Evolutionary conservation across 371 early-diverging fungal genomes (phyloP), one percentile per base, ranked within the genome.

Genomic region (Mucor velutinosus): DNA sequence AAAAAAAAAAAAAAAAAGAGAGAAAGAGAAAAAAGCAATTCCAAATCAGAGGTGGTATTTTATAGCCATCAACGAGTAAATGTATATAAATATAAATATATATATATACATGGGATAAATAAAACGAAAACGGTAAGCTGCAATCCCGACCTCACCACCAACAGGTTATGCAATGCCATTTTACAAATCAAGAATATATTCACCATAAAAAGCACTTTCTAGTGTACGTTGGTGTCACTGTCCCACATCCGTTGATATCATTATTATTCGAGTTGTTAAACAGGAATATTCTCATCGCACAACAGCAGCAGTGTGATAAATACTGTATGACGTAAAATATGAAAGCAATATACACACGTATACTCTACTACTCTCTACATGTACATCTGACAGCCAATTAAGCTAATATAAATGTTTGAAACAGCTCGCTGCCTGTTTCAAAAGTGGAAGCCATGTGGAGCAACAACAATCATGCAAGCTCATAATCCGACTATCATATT

Each of bases 111-210:
- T 35, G 5, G n/a, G 15, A 19, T 49, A 49, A 49, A 49, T 25
- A 25, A 21, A 45, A 45, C 45, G 45, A 45, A 45, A 45, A n/a
- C 45, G n/a, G n/a, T n/a, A n/a, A 17, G 7, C 45, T 17, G 19
- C n/a, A 7, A 4, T n/a, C 45, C 43, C 43, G 43, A 43, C 30
- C 2, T n/a, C 15, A 43, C 6, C 43, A 43, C 10, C 37, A 58
- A 58, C 17, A 33, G 19, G 32, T 25, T 63, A 51, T 53, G 39
- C 25, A 64, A 56, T 27, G 19, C 14, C 10, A 30, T 32, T 32
- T 17, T 56, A 56, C 57, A 56, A 56, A 56, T 56, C 57, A 56
- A 56, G 57, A 17, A 62, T 45, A 45, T 62, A 27, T 32, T 49
- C 62, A 43, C 62, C 43, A 41, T 45, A 62, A 49, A n/a, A 47